Percentiles rank a stretch among this genome's conserved stretches.
Conservation (phyloP, 176 grass and related monocot genomes). For the Ampelocalamus luodianensis region DNA sequence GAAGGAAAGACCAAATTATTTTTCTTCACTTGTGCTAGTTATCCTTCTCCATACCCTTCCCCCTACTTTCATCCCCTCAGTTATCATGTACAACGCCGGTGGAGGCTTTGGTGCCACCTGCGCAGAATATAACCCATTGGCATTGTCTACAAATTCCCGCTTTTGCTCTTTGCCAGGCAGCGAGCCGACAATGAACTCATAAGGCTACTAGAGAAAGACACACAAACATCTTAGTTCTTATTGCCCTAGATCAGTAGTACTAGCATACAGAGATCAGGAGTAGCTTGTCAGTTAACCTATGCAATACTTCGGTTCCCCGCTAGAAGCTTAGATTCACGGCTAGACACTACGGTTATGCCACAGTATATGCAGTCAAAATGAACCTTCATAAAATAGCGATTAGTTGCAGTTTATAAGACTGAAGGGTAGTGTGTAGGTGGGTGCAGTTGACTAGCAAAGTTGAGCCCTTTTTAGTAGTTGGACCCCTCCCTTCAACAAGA, state of each 20-base stretch:
- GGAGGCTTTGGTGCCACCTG: slow-evolving; percentile 92
- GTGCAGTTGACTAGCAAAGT: slow-evolving; percentile 62
- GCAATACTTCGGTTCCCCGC: slow-evolving; percentile 86
- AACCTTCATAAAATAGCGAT: slow-evolving; percentile 49
- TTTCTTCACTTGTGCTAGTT: not conserved
- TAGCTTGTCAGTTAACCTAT: slow-evolving; percentile 59
- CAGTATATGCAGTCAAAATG: slow-evolving; percentile 92
- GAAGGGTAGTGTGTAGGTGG: not conserved
- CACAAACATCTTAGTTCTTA: slow-evolving; percentile 32
- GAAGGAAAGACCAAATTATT: not conserved
- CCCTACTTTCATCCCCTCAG: slow-evolving; percentile 94
- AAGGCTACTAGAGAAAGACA: slow-evolving; percentile 88
- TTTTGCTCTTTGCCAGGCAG: slow-evolving; percentile 90
- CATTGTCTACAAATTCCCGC: slow-evolving; percentile 78
- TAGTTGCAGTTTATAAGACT: not conserved
- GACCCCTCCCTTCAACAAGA: slow-evolving; percentile 59
- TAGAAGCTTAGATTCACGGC: slow-evolving; percentile 87
- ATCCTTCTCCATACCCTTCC: slow-evolving; percentile 60
- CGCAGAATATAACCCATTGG: slow-evolving; percentile 88
- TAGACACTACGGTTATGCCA: slow-evolving; percentile 75
- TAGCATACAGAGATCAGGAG: not conserved
- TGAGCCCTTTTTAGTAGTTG: slow-evolving; percentile 67
- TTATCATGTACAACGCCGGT: slow-evolving; percentile 69
- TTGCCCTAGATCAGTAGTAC: not conserved
- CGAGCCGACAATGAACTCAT: slow-evolving; percentile 88